phyloP scores from a whole-genome alignment of 78 protist genomes.

The Speleostelium caveatum region DNA sequence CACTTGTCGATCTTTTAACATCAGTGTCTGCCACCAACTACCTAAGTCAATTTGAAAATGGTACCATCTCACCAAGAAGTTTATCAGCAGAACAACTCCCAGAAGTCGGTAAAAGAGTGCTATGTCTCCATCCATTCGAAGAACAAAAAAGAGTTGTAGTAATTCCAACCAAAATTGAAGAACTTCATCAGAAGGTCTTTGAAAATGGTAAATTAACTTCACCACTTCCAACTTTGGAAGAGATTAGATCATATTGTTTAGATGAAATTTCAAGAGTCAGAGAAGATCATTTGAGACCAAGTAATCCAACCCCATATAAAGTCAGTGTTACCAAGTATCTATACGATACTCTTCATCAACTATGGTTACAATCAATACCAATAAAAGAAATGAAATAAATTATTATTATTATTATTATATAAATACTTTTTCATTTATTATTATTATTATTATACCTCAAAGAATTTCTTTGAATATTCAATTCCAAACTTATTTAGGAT shows the following conservation, averaged over 20 bases:
- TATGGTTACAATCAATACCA: constrained; percentile 79
- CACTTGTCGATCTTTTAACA: constrained; percentile 83
- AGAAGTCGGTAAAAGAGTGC: constrained; percentile 71
- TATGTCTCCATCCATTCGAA: constrained; percentile 88
- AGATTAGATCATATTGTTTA: constrained; percentile 51
- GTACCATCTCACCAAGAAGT: not conserved
- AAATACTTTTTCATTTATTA: not conserved
- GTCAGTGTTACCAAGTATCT: constrained; percentile 75
- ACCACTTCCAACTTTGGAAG: constrained; percentile 48
- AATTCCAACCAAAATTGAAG: constrained; percentile 56
- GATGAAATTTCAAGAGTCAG: constrained; percentile 73
- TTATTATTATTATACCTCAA: too few relatives aligned
- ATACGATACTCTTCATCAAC: constrained; percentile 71
- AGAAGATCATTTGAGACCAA: constrained; percentile 80
- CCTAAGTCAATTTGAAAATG: too few relatives aligned
- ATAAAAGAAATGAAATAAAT: constrained; percentile 75
- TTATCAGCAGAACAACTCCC: constrained; percentile 73
- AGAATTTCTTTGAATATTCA: not conserved
- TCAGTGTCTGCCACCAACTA: not conserved
- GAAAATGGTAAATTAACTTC: constrained; percentile 43
- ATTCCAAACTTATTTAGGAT: too few relatives aligned
- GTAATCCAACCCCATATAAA: constrained; percentile 90
- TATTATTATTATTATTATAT: not conserved
- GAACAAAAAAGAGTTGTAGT: constrained; percentile 83
- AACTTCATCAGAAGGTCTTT: constrained; percentile 71